A percentile compares a stretch with the other conserved stretches of the same genome.
Conservation (phyloP, 306 rosid genomes). For the Vigna radiata region DNA sequence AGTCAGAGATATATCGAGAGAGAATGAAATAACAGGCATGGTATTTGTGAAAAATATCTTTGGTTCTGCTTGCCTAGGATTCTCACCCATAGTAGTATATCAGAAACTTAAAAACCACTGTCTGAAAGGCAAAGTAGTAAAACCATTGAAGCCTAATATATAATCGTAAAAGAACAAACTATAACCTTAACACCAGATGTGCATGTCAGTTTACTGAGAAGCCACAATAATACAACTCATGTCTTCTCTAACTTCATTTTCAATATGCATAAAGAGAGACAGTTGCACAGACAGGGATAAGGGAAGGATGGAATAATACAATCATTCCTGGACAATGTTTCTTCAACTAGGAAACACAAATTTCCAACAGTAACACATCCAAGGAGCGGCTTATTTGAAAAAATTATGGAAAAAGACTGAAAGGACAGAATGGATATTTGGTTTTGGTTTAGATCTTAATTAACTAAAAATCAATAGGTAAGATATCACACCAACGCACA, state of each 20-base stretch:
- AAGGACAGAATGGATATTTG: conserved; percentile 6
- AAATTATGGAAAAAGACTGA: conserved; percentile 16
- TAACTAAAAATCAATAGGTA: conserved; percentile 13
- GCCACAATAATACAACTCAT: conserved; percentile 1
- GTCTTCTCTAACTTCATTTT: conserved; percentile 16
- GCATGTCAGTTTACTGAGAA: conserved; percentile 14
- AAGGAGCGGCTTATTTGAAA: conserved; percentile 18
- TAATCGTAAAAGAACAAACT: conserved; percentile 12
- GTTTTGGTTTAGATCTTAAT: conserved; percentile 31
- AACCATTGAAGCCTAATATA: conserved; percentile 27
- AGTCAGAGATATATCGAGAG: conserved; percentile 43
- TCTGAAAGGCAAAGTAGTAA: conserved; percentile 37
- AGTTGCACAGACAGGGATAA: not conserved
- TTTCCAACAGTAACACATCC: conserved; percentile 8
- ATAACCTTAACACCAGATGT: conserved; percentile 7
- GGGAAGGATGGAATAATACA: conserved; percentile 26
- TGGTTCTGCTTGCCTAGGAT: conserved; percentile 19
- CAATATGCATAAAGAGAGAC: conserved; percentile 25
- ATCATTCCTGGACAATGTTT: conserved; percentile 10
- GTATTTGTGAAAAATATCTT: conserved; percentile 42
- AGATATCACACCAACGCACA: conserved; percentile 14
- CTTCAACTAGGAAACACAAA: conserved; percentile 32
- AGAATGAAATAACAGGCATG: conserved; percentile 35
- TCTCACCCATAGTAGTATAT: conserved; percentile 36
- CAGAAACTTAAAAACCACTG: conserved; percentile 38